Base-by-base conservation (phyloP, 176 grass and related monocot genomes). In the Rhynchospora pubera region DNA sequence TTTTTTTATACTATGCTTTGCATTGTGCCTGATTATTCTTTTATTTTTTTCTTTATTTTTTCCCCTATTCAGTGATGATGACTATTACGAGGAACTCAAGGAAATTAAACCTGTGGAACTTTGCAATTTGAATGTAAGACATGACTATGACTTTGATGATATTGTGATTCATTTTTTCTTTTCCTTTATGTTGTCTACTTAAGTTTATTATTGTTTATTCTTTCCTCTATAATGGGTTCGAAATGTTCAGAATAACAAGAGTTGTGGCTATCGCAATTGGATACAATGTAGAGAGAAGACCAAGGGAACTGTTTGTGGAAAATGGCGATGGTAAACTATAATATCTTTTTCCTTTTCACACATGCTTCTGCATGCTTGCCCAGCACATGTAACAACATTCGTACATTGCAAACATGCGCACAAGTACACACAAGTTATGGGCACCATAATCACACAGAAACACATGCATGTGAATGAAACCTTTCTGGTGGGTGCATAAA, bases 251-350 rank as follows among this genome's bases (percentile, higher is more conserved):
- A 67, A 78, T 23, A 79, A 78, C 66, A 94, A 87, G 55, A 82
- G 64, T 79, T 65, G 5, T 24, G 82, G 75, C 57, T 65, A 86
- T 15, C 73, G 83, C 82, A 91, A 94, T 70, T 94, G 92, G 92
- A 81, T 91, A 62, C 89, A 94, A 43, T 94, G 92, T 78, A 84
- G 72, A 80, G 89, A 85, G 45, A 42, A 55, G 16, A 57, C 57
- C 5, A 72, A 87, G 45, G 78, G 65, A 72, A 82, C 67, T 87
- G 46, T 91, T 82, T 94, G 92, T 26, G 85, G 92, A 77, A 94
- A 91, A 83, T 94, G 92, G 92, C 87, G 92, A 60, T 89, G 92
- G 92, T 94, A 89, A 60, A 77, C 28, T 57, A 67, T 44, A 3
- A 53, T 74, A 46, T 24, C 23, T 5, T 58, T 52, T 9, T 43